phyloP scores from a whole-genome alignment of 106 monocot species.

The Dendrobium huoshanense region DNA sequence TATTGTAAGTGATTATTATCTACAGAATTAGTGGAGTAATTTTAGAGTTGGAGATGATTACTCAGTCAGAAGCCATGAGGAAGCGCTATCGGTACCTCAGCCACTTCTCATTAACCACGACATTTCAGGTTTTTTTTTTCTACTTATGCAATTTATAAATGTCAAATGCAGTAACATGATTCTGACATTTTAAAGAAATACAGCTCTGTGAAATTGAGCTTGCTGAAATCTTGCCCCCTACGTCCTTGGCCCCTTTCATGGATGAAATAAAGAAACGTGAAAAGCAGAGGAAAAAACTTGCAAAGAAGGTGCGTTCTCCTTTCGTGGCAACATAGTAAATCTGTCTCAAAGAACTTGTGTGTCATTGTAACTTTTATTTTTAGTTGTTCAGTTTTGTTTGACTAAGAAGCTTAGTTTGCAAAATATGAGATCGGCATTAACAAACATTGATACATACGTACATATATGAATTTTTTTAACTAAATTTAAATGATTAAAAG shows the following conservation, averaged over 20 bases:
- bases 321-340: background rate
- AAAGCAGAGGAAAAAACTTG: constrained; percentile 58
- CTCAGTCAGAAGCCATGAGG: constrained; percentile 82
- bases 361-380: background rate
- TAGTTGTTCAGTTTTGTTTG: background rate
- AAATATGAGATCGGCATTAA: too few relatives aligned
- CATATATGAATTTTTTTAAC: background rate
- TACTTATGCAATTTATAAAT: background rate
- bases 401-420: background rate
- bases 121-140: constrained; percentile 54
- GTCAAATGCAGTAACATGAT: background rate
- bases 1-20: background rate
- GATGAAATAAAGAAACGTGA: constrained; percentile 92
- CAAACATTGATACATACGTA: background rate
- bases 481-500: background rate
- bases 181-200: constrained; percentile 15
- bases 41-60: constrained; percentile 78
- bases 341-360: background rate
- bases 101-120: constrained; percentile 90
- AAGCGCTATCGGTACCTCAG: constrained; percentile 87
- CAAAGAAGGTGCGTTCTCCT: constrained; percentile 55
- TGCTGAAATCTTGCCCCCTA: constrained; percentile 40
- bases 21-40: constrained; percentile 77
- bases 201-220: constrained; percentile 94
- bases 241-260: constrained; percentile 71